Percentiles rank a stretch among this genome's conserved stretches.
These are phyloP conservation scores for Phytophthora idaei DNA, from an alignment of 352 stramenopile species.

Conservation along the genomic window DNA sequence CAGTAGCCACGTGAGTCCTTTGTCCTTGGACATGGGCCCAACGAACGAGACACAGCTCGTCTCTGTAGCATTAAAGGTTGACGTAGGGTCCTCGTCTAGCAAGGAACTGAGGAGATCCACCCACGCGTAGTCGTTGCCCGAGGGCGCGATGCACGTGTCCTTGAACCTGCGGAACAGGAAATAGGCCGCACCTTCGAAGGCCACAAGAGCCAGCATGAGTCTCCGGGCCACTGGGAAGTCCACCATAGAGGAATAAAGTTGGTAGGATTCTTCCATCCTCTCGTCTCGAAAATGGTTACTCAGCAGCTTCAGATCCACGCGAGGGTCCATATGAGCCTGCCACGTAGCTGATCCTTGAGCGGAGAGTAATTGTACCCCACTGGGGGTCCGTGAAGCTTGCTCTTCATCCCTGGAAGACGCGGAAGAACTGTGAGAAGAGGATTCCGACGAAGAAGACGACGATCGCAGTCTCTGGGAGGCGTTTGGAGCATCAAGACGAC, in stretches of 20 bases:
- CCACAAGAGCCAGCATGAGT: constrained; percentile 67
- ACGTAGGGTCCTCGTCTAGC: constrained; percentile 16
- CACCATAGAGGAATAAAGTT: constrained; percentile 76
- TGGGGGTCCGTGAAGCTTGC: constrained; percentile 7
- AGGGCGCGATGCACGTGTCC: constrained; percentile 42
- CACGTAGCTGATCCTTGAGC: constrained; percentile 46
- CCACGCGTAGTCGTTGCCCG: constrained; percentile 38
- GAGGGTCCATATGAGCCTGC: constrained; percentile 61
- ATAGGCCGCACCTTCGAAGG: constrained; percentile 60
- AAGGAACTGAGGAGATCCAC: constrained; percentile 27
- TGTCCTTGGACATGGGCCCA: constrained; percentile 29
- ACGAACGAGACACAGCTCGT: constrained; percentile 42
- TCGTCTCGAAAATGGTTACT: constrained; percentile 79
- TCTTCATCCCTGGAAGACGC: constrained; percentile 17
- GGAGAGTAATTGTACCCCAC: constrained; percentile 40
- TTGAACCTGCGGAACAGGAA: constrained; percentile 56
- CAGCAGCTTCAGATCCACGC: constrained; percentile 53
- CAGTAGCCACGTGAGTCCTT: constrained; percentile 44
- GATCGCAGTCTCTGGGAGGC: neutral
- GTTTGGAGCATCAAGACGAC: neutral
- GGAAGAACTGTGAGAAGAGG: constrained; percentile 26
- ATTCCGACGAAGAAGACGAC: constrained; percentile 24
- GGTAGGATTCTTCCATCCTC: constrained; percentile 77
- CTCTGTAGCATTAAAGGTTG: constrained; percentile 14
- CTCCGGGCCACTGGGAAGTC: constrained; percentile 64